These are phyloP conservation scores for Cardamine occulta DNA, from an alignment of 345 rosid species.

Conservation along the genomic window DNA sequence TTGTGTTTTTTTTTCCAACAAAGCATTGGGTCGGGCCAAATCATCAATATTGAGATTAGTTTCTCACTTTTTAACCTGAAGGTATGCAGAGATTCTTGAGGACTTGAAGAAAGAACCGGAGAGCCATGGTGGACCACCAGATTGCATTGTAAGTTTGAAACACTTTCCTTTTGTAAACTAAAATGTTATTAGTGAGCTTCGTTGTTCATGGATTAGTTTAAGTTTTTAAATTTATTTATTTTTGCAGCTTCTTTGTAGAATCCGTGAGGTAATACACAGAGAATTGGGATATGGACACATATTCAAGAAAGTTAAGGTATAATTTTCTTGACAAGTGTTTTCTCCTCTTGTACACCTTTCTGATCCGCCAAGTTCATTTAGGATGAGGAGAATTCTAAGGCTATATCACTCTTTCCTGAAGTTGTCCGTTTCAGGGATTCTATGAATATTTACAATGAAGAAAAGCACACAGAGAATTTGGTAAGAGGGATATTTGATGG, in stretches of 20 bases:
- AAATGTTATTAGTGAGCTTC: slow-evolving; percentile 9
- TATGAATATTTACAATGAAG: slow-evolving; percentile 57
- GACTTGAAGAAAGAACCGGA: slow-evolving; percentile 69
- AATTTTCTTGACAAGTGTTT: not conserved
- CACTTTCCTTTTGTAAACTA: not conserved
- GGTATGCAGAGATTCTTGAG: too few species aligned
- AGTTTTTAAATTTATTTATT: not conserved
- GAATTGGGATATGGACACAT: slow-evolving; percentile 94
- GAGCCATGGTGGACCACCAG: slow-evolving; percentile 95
- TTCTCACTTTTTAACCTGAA: too few species aligned
- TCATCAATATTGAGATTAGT: too few species aligned
- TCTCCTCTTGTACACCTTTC: slow-evolving; percentile 2
- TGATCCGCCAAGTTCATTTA: slow-evolving; percentile 37
- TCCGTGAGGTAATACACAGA: slow-evolving; percentile 83
- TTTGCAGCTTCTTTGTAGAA: slow-evolving; percentile 83
- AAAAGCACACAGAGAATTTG: slow-evolving; percentile 68
- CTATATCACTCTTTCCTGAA: slow-evolving; percentile 76
- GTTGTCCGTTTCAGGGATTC: slow-evolving; percentile 76
- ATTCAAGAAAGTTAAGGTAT: slow-evolving; percentile 96
- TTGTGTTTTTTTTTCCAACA: too few species aligned
- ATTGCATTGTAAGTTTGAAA: slow-evolving; percentile 66
- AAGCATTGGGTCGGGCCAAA: too few species aligned
- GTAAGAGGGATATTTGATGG: slow-evolving; percentile 93
- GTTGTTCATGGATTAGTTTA: slow-evolving; percentile 20
- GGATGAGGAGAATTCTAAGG: slow-evolving; percentile 99